phyloP scores from a whole-genome alignment of 805 yeast species.

The Kodamaea hsintzibuensis region DNA sequence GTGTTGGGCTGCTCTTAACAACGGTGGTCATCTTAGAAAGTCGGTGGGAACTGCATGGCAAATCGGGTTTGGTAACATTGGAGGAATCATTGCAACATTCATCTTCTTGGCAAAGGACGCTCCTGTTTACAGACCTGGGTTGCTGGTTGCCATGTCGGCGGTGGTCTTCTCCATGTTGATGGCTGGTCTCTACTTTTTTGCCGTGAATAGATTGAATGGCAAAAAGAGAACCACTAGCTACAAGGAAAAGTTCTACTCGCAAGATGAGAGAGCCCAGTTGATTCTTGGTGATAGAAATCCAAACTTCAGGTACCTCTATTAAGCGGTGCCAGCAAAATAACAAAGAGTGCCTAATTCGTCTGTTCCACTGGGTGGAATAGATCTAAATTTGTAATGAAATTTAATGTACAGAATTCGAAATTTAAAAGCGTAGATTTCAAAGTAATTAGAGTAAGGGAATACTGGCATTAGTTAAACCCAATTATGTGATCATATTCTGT shows the following conservation, averaged over 20 bases:
- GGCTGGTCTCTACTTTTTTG: slow-evolving; percentile 31
- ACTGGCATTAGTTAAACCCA: no score
- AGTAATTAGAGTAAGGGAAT: no score
- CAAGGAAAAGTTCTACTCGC: slow-evolving; percentile 24
- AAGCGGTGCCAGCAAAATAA: no score
- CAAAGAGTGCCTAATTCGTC: no score
- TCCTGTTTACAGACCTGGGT: slow-evolving; percentile 60
- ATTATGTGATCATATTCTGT: no score
- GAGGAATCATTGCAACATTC: slow-evolving; percentile 66
- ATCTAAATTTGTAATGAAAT: no score
- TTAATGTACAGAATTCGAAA: no score
- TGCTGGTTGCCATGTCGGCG: slow-evolving; percentile 51
- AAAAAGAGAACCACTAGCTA: slow-evolving; percentile 28
- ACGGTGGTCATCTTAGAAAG: slow-evolving; percentile 62
- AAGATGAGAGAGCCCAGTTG: slow-evolving; percentile 30
- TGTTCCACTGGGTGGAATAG: no score
- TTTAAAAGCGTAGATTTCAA: no score
- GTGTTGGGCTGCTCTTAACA: slow-evolving; percentile 66
- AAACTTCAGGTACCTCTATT: slow-evolving; percentile 35
- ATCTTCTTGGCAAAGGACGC: slow-evolving; percentile 55
- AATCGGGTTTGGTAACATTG: slow-evolving; percentile 73
- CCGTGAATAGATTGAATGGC: slow-evolving; percentile 20
- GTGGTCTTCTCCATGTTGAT: slow-evolving; percentile 41
- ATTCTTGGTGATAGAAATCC: slow-evolving; percentile 41
- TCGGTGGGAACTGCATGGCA: slow-evolving; percentile 60